These are phyloP conservation scores for Penicillium concentricum DNA, from an alignment of 2,329 filamentous ascomycete genomes.

Conservation along the genomic window DNA sequence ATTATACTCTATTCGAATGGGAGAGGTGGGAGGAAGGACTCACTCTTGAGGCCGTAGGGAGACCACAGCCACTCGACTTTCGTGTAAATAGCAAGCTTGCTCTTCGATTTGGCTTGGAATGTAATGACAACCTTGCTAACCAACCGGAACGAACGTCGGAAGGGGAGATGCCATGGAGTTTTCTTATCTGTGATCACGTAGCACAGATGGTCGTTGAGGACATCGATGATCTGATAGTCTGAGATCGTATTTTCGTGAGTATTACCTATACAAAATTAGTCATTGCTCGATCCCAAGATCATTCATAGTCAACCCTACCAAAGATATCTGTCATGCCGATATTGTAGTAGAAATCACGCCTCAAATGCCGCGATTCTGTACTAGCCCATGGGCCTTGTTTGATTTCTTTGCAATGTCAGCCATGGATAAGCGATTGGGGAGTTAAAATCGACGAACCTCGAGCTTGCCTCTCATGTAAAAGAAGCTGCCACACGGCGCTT, in stretches of 20 bases:
- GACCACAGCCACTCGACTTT: slow-evolving; percentile 81
- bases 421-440: slow-evolving; percentile 7
- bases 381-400: slow-evolving; percentile 82
- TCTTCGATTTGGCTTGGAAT: slow-evolving; percentile 85
- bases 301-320: slow-evolving; percentile 44
- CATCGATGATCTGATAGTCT: slow-evolving; percentile 84
- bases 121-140: slow-evolving; percentile 93
- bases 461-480: slow-evolving; percentile 80
- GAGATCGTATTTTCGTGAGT: slow-evolving; percentile 62
- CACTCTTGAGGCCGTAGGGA: slow-evolving; percentile 51
- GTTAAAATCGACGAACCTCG: slow-evolving; percentile 46
- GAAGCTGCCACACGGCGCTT: slow-evolving; percentile 86
- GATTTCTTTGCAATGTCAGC: slow-evolving; percentile 54
- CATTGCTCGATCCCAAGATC: slow-evolving; percentile 3
- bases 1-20: not conserved
- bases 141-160: slow-evolving; percentile 73
- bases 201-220: slow-evolving; percentile 73
- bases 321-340: slow-evolving; percentile 67
- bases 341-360: slow-evolving; percentile 77
- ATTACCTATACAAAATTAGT: slow-evolving; percentile 33
- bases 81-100: slow-evolving; percentile 84
- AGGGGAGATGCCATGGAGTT: slow-evolving; percentile 79
- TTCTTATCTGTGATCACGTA: slow-evolving; percentile 66
- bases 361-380: slow-evolving; percentile 67
- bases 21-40: slow-evolving; percentile 17